phyloP scores from a whole-genome alignment of 2,329 filamentous ascomycete genomes.

The Ampelomyces quisqualis region DNA sequence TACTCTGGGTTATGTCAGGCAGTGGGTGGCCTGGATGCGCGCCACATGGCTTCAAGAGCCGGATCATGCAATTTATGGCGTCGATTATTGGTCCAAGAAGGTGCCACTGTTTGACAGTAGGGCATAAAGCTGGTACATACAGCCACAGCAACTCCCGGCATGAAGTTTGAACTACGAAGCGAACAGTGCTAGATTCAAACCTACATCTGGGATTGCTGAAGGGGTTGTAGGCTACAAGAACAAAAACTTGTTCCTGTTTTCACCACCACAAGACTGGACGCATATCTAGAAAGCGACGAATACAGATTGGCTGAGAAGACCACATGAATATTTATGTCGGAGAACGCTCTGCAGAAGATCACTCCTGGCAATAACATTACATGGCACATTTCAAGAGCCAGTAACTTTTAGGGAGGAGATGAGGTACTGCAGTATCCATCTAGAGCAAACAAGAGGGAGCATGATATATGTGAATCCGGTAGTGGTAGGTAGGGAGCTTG shows the following conservation, averaged over 20 bases:
- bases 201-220: conserved; percentile 16
- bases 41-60: conserved; percentile 36
- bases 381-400: conserved; percentile 30
- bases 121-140: conserved; percentile 26
- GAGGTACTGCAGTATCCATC: conserved; percentile 39
- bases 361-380: conserved; percentile 37
- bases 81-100: conserved; percentile 32
- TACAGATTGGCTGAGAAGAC: conserved; percentile 33
- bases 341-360: conserved; percentile 42
- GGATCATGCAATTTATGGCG: conserved; percentile 33
- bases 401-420: conserved; percentile 44
- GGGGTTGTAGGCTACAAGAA: conserved; percentile 29
- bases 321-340: conserved; percentile 34
- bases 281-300: conserved; percentile 24
- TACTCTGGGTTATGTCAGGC: conserved; percentile 45
- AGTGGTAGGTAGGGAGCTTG: conserved; percentile 7
- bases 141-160: background rate
- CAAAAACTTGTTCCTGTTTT: conserved; percentile 27
- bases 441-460: conserved; percentile 39
- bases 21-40: conserved; percentile 44
- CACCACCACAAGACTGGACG: conserved; percentile 23
- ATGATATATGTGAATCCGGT: conserved; percentile 24
- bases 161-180: background rate
- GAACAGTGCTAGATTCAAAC: too few species aligned
- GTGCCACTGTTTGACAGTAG: conserved; percentile 28